Evolutionary conservation across 2,329 filamentous ascomycete species (phyloP).

Genomic region (Colletotrichum trifolii): DNA sequence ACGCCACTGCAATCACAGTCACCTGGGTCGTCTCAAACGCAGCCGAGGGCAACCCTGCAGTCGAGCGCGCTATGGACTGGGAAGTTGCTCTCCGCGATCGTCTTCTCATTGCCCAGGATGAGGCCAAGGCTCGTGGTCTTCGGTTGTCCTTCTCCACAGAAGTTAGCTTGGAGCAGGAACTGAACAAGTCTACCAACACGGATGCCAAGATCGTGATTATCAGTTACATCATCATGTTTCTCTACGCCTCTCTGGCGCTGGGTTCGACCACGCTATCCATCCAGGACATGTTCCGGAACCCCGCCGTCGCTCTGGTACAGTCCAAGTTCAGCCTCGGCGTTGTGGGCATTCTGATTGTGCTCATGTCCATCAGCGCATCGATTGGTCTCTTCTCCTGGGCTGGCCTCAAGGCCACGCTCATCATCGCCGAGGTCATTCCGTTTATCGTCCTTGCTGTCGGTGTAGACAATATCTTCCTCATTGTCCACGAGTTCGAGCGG

Average conservation of each 20-base stretch:
- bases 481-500: conserved; percentile 97
- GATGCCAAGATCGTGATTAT: conserved; percentile 96
- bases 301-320: conserved; percentile 86
- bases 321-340: conserved; percentile 98
- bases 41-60: conserved; percentile 75
- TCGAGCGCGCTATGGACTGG: conserved; percentile 87
- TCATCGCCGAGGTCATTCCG: conserved; percentile 98
- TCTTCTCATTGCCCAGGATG: conserved; percentile 80
- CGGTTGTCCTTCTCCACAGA: conserved; percentile 95
- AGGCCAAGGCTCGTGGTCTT: conserved; percentile 82
- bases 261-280: conserved; percentile 87
- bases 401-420: conserved; percentile 93
- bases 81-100: conserved; percentile 81
- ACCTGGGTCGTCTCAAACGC: conserved; percentile 97
- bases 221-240: conserved; percentile 98
- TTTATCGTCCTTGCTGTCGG: conserved; percentile 97
- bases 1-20: conserved; percentile 83
- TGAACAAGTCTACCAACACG: conserved; percentile 98
- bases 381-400: conserved; percentile 94
- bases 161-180: conserved; percentile 91
- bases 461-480: conserved; percentile 98
- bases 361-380: conserved; percentile 97
- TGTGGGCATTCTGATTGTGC: conserved; percentile 91
- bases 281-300: conserved; percentile 82
- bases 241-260: conserved; percentile 93